phyloP scores from a whole-genome alignment of 352 stramenopile genomes.

The Globisporangium paddicum region DNA sequence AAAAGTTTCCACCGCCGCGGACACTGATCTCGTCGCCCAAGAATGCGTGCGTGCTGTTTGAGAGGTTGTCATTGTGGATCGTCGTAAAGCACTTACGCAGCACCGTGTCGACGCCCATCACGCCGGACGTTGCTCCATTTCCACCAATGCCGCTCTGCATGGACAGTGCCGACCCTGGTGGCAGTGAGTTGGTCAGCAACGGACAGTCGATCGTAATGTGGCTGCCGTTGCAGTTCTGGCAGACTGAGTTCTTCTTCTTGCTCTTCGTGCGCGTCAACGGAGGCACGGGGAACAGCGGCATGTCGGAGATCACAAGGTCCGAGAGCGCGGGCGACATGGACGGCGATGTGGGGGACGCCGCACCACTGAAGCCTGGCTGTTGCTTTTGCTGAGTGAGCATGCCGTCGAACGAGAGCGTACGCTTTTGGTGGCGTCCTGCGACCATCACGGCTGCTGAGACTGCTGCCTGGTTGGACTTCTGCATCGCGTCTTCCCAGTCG shows the following conservation, averaged over 20 bases:
- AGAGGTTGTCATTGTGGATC: slow-evolving; percentile 81
- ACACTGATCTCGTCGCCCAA: slow-evolving; percentile 85
- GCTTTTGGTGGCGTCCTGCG: slow-evolving; percentile 34
- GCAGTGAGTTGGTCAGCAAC: slow-evolving; percentile 49
- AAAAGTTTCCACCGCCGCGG: slow-evolving; percentile 51
- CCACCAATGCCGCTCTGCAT: neutral
- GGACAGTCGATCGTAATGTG: slow-evolving; percentile 82
- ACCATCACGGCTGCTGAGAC: slow-evolving; percentile 36
- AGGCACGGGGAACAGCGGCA: slow-evolving; percentile 26
- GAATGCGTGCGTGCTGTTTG: slow-evolving; percentile 83
- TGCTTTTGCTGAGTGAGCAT: neutral
- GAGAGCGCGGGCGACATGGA: slow-evolving; percentile 17
- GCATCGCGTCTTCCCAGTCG: slow-evolving; percentile 24
- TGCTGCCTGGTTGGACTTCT: slow-evolving; percentile 36
- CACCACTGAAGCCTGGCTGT: neutral
- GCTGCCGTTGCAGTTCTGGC: slow-evolving; percentile 74
- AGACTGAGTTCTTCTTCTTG: slow-evolving; percentile 60
- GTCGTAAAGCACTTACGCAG: slow-evolving; percentile 86
- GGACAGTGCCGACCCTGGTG: slow-evolving; percentile 12
- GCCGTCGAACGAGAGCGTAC: slow-evolving; percentile 38
- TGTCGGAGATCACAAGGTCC: neutral
- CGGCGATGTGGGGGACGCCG: slow-evolving; percentile 10
- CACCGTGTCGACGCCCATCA: slow-evolving; percentile 51
- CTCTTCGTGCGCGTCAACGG: slow-evolving; percentile 44
- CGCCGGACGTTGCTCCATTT: neutral